Evolutionary conservation across 345 rosid genomes (phyloP), one percentile per base, ranked within the genome.

Genomic region (Turnera subulata): DNA sequence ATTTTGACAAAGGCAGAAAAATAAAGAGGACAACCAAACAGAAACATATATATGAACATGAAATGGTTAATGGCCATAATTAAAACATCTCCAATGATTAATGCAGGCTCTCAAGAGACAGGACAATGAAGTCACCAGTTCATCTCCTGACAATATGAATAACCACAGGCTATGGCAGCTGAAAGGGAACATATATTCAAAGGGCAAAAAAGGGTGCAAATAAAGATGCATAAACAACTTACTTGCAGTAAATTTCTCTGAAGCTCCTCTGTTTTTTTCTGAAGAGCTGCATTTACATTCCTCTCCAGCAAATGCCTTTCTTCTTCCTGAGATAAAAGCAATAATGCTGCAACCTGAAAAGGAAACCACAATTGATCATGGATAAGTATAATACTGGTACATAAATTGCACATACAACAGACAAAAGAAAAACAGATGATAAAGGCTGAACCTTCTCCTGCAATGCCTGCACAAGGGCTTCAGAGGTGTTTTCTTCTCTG

Each of bases 251-350:
- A 76, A 70, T 83, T 94, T 78, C 93, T 80, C 66, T 90, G 91
- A 63, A 94, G 95, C 78, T 90, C 97, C 55, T 85, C 97, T 58
- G 80, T 66, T 75, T 81, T 94, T 69, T 81, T 80, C 76, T 76
- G 91, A 59, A 94, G 97, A 64, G 87, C 96, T 58, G 70, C 80
- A 62, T 77, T 79, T 61, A 88, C 83, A 76, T 94, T 94, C 76
- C 71, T 85, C 72, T 94, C 96, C 70, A 90, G 77, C 60, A 90
- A 73, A 78, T 90, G 95, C 61, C 97, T 82, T 77, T 90, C 99
- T 67, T 88, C 99, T 72, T 90, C 86, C 74, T 94, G 97, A 9
- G 99, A 90, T 64, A 94, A 61, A 71, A 94, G 95, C 56, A 94
- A 67, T 24, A 94, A 76, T 35, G 95, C 77, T 19, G 82, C 76